A percentile compares a stretch with the other conserved stretches of the same genome.
phyloP scores from a whole-genome alignment of 2,329 filamentous ascomycete species.

The Penicillium palitans region DNA sequence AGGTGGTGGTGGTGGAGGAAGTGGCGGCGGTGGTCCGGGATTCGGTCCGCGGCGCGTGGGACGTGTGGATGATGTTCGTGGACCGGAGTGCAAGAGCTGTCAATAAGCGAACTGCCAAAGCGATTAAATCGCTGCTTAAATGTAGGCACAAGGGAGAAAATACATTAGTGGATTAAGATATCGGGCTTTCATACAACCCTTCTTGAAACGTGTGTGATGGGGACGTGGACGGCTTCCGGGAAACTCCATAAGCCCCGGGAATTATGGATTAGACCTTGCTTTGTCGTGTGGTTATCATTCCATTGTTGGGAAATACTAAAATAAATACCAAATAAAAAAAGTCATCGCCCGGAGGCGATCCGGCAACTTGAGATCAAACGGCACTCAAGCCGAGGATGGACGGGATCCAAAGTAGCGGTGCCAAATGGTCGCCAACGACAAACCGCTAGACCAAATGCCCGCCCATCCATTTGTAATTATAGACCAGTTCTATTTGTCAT shows the following conservation, averaged over 20 bases:
- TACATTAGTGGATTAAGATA: neutral
- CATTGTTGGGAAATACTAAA: too few species aligned
- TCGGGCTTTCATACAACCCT: neutral
- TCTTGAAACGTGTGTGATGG: neutral
- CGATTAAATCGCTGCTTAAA: neutral
- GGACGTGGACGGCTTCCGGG: neutral
- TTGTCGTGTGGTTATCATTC: too few species aligned
- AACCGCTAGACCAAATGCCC: neutral
- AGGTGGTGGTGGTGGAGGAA: constrained; percentile 26
- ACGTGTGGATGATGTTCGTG: constrained; percentile 50
- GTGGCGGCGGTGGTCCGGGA: constrained; percentile 32
- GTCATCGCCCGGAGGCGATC: neutral
- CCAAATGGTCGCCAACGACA: neutral
- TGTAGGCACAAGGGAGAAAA: neutral
- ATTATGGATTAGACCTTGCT: neutral
- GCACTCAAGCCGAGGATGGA: neutral
- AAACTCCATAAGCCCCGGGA: too few species aligned
- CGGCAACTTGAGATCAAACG: neutral
- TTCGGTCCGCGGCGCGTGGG: constrained; percentile 44
- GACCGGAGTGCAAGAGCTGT: constrained; percentile 51
- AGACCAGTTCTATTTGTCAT: neutral
- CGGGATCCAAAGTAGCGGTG: neutral
- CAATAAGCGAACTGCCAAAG: constrained; percentile 19
- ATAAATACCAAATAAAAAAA: neutral
- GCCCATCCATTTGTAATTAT: neutral